A percentile compares a stretch with the other conserved stretches of the same genome.
Evolutionary conservation across 164 flowering plant species (phyloP).

Genomic region (Euptelea pleiosperma): DNA sequence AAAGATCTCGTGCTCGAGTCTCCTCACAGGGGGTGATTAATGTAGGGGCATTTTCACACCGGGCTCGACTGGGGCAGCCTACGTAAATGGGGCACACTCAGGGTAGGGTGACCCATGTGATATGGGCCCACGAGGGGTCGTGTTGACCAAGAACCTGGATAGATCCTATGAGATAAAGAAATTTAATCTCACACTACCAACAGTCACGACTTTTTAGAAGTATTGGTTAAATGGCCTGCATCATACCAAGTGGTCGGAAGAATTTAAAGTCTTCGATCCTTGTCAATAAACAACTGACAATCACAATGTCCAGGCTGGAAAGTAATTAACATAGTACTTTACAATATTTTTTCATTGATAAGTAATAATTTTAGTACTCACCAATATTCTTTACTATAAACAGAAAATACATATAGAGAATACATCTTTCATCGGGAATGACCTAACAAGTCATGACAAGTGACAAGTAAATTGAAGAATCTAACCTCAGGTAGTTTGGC

Average conservation of each 20-base stretch:
- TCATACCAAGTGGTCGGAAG: background rate
- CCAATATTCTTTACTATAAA: background rate
- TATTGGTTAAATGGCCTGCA: too few species aligned
- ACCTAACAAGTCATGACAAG: background rate
- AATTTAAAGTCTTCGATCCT: background rate
- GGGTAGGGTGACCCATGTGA: too few species aligned
- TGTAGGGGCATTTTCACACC: too few species aligned
- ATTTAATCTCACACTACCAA: too few species aligned
- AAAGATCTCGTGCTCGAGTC: too few species aligned
- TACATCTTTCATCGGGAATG: background rate
- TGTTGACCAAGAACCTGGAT: too few species aligned
- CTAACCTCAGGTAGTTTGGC: conserved; percentile 90
- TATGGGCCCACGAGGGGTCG: too few species aligned
- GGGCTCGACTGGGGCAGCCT: too few species aligned
- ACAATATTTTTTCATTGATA: background rate
- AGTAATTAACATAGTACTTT: background rate
- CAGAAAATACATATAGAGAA: background rate
- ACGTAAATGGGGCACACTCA: too few species aligned
- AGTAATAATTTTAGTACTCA: background rate
- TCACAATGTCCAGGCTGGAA: background rate
- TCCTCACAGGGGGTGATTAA: too few species aligned
- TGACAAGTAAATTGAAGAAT: background rate
- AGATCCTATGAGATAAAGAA: too few species aligned
- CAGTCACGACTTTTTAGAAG: too few species aligned
- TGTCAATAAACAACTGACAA: background rate